Base-by-base conservation (phyloP, 805 yeast species). In the Ogataea chonburiensis region DNA sequence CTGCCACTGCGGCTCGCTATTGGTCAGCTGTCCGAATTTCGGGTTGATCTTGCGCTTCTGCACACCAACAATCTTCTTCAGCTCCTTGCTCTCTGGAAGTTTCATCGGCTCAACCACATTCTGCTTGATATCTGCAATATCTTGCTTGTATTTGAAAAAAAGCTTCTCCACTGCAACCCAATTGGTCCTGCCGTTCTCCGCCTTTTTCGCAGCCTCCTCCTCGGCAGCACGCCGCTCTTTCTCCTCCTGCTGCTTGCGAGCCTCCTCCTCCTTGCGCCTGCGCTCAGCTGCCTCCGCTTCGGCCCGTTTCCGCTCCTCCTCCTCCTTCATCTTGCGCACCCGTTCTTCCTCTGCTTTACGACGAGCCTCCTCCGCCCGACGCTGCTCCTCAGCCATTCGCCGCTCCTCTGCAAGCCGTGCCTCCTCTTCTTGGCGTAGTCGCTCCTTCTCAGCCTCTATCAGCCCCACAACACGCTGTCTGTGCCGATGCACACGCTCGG, bases 11-110 rank as follows among this genome's bases (percentile, higher is more conserved):
- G 59, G 29, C 35, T 55, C 61, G 35, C 88, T 79, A 52, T 79
- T 81, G 2, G 96, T 87, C 42, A 93, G 67, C 63, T 93, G 98
- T 9, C 98, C 98, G 47, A 93, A 79, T 55, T 82, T 84, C 5
- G 96, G 93, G 53, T 86, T 86, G 47, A 93, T 77, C 50, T 80
- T 78, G 32, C 96, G 68, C 53, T 81, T 82, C 37, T 78, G 71
- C n/a, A 71, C 70, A 31, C 72, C 75, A 49, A 80, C 81, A 23
- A 74, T 53, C 19, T 66, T 73, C 17, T 73, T 71, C 47, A 80
- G 68, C 17, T 50, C 60, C 28, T 50, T 47, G 26, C 60, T 50
- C 16, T 54, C 49, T 3, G 55, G 54, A n/a, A 60, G 56, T 24
- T 69, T 64, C 20, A 87, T 70, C 7, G 75, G 75, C 9, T 65